Percentiles rank a stretch among this genome's conserved stretches.
Evolutionary conservation across 495 filamentous ascomycete species (phyloP).

Genomic region (Penicillium robsamsonii): DNA sequence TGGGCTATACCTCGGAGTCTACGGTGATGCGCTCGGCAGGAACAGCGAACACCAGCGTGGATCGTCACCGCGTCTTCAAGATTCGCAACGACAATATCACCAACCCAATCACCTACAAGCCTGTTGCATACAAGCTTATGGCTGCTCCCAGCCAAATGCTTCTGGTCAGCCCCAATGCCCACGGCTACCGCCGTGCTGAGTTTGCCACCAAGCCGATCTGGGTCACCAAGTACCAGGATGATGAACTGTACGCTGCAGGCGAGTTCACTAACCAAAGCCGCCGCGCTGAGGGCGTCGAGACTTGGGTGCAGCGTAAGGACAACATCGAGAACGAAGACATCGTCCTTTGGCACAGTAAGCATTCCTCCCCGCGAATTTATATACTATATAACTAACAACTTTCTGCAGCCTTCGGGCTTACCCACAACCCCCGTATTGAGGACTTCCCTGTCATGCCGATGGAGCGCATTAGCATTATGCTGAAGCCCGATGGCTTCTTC

Average conservation of each 20-base stretch:
- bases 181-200: constrained; percentile 72
- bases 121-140: constrained; percentile 76
- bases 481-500: constrained; percentile 75
- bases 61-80: constrained; percentile 71
- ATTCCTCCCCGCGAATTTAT: not conserved
- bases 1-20: constrained; percentile 67
- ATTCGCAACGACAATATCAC: constrained; percentile 66
- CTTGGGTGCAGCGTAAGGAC: constrained; percentile 53
- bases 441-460: constrained; percentile 67
- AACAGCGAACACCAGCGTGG: constrained; percentile 61
- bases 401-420: constrained; percentile 55
- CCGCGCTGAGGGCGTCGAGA: constrained; percentile 57
- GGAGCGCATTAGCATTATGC: constrained; percentile 61
- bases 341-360: constrained; percentile 56
- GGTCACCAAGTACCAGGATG: constrained; percentile 73
- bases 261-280: constrained; percentile 84
- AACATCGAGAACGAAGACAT: constrained; percentile 51
- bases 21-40: constrained; percentile 59
- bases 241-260: constrained; percentile 77
- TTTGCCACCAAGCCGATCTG: constrained; percentile 82
- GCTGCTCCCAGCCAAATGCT: constrained; percentile 76
- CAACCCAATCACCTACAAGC: constrained; percentile 72
- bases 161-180: constrained; percentile 64
- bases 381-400: constrained; percentile 2
- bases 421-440: constrained; percentile 57